These are phyloP conservation scores for Oropetium thomaeum DNA, from an alignment of 176 grass and related monocot genomes.

Conservation along the genomic window DNA sequence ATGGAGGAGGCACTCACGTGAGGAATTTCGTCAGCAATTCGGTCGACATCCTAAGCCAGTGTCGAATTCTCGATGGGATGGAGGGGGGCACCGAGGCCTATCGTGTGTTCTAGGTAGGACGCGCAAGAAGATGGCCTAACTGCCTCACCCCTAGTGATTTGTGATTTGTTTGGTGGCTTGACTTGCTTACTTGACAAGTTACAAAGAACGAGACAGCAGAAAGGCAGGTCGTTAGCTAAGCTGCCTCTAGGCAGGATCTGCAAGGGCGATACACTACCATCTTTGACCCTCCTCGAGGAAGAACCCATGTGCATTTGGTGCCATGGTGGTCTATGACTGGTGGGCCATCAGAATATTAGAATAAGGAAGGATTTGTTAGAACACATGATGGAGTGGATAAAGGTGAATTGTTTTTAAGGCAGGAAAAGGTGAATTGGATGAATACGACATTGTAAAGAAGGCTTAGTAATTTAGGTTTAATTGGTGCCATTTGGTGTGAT, in stretches of 20 bases:
- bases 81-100: neutral
- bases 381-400: conserved; percentile 7
- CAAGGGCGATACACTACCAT: neutral
- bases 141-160: neutral
- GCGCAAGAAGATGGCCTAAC: conserved; percentile 1
- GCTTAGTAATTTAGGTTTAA: neutral
- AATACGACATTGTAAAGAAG: neutral
- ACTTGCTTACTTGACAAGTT: conserved; percentile 36
- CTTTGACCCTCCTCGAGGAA: neutral
- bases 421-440: neutral
- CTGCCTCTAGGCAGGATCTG: conserved; percentile 15
- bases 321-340: neutral
- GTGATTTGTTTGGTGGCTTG: conserved; percentile 22
- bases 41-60: conserved; percentile 38
- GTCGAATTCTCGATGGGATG: neutral
- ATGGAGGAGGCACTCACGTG: conserved; percentile 42
- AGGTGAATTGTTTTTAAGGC: no score
- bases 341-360: neutral
- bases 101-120: conserved; percentile 7
- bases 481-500: conserved; percentile 23
- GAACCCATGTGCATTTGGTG: neutral
- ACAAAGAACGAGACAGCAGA: neutral
- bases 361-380: neutral
- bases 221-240: conserved; percentile 22
- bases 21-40: conserved; percentile 80